These are phyloP conservation scores for Cutaneotrichosporon daszewskae DNA, from an alignment of 1,284 basidiomycete species.

Conservation along the genomic window DNA sequence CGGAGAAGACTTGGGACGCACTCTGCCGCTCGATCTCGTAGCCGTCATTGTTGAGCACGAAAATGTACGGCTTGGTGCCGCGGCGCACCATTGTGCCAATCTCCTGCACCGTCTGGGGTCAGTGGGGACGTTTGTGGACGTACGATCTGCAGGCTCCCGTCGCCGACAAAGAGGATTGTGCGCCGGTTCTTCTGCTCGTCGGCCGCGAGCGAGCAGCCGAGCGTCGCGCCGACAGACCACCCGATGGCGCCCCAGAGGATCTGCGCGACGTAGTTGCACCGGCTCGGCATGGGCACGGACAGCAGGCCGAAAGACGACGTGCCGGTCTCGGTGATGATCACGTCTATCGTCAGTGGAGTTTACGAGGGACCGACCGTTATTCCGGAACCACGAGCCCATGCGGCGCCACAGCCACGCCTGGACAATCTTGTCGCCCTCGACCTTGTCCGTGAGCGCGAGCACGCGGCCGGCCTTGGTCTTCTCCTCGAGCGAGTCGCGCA, in stretches of 20 bases:
- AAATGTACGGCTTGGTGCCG: slow-evolving; percentile 48
- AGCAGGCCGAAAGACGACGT: slow-evolving; percentile 64
- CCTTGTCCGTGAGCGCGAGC: background rate
- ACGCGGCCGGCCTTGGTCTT: slow-evolving; percentile 31
- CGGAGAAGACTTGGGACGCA: slow-evolving; percentile 54
- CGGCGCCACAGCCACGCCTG: slow-evolving; percentile 85
- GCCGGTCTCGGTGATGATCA: slow-evolving; percentile 77
- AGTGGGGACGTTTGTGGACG: slow-evolving; percentile 1
- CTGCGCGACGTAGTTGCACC: slow-evolving; percentile 64
- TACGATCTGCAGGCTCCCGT: slow-evolving; percentile 52
- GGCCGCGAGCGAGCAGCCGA: slow-evolving; percentile 58
- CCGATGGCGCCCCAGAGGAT: slow-evolving; percentile 47
- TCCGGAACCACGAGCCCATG: slow-evolving; percentile 68
- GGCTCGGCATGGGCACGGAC: slow-evolving; percentile 66
- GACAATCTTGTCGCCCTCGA: slow-evolving; percentile 51
- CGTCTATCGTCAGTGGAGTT: slow-evolving; percentile 47
- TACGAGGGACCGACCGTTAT: slow-evolving; percentile 49
- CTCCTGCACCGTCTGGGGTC: slow-evolving; percentile 46
- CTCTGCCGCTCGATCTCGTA: slow-evolving; percentile 82
- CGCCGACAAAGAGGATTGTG: slow-evolving; percentile 75
- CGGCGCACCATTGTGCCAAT: slow-evolving; percentile 51
- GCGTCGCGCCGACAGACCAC: slow-evolving; percentile 54
- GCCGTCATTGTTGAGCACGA: slow-evolving; percentile 79
- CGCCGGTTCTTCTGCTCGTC: slow-evolving; percentile 57
- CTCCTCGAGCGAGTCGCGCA: slow-evolving; percentile 26